Base-by-base conservation (phyloP, 2,329 filamentous ascomycete genomes). In the Exophiala sp. region DNA sequence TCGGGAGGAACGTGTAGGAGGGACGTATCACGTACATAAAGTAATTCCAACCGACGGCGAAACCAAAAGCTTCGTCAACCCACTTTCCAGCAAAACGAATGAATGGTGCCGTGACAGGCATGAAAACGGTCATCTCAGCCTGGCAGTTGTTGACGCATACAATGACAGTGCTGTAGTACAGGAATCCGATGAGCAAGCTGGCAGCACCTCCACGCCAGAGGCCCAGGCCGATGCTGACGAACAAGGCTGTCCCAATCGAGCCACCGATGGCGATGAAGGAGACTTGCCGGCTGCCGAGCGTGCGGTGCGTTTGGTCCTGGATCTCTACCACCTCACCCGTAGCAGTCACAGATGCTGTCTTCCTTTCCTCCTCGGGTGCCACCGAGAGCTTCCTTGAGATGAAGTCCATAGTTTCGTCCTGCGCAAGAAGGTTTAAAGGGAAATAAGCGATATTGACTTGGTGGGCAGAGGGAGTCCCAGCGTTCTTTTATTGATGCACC, bases 51-150 rank as follows among this genome's bases (percentile, higher is more conserved):
- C 71, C 72, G 41, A 68, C 67, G 59, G 70, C 69, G 47, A 75
- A 75, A 1, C 73, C 71, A 14, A 73, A 63, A 2, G 74, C 73
- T 46, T 71, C 69, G 51, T 76, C 73, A 1, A 75, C 73, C 72
- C 72, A 76, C 56, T 71, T 67, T 20, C 71, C 66, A 7, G 69
- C 71, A 32, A 73, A 59, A 8, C 68, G 68, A 34, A 74, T 67
- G 47, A 73, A 73, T 0, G 65, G 68, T 29, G 67, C 67, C 14
- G 67, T 67, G 4, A 76, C 67, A 14, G 73, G 73, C 61, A 69
- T 16, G 72, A 24, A 20, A 7, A 24, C 29, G 21, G 20, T 43
- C 41, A 43, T 43, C 21, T 43, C 41, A n/a, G 41, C 75, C 2
- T 71, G 63, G 41, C 63, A 68, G 62, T 71, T 71, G 57, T 69